phyloP scores from a whole-genome alignment of 1,139 yeast genomes.

The Nematodospora anomalae region DNA sequence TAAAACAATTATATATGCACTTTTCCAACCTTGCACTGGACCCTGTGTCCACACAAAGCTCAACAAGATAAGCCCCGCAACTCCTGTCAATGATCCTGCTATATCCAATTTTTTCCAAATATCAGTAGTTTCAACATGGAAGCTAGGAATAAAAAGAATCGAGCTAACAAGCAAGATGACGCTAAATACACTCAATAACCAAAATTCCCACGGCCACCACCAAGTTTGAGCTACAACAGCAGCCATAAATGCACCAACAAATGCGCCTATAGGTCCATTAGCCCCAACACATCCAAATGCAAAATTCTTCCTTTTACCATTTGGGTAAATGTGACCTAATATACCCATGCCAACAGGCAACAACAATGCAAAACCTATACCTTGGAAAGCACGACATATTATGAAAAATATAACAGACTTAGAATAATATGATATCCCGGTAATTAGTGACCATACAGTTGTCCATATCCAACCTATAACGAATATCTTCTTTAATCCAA shows the following conservation, averaged over 20 bases:
- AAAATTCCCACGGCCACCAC: constrained; percentile 58
- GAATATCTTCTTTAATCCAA: constrained; percentile 47
- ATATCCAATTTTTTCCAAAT: constrained; percentile 34
- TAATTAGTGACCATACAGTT: constrained; percentile 44
- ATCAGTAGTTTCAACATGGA: constrained; percentile 3
- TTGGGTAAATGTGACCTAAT: constrained; percentile 40
- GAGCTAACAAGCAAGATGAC: constrained; percentile 28
- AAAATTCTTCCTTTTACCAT: constrained; percentile 49
- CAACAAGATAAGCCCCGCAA: constrained; percentile 46
- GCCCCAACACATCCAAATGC: constrained; percentile 55
- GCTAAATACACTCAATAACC: constrained; percentile 41
- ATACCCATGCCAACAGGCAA: constrained; percentile 56
- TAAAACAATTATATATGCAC: constrained; percentile 46
- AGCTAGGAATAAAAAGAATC: constrained; percentile 34
- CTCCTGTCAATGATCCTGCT: constrained; percentile 47
- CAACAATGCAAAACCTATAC: constrained; percentile 53
- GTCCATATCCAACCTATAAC: constrained; percentile 47
- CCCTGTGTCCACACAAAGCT: constrained; percentile 59
- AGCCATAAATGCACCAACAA: constrained; percentile 48
- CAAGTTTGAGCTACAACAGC: constrained; percentile 44
- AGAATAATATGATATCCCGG: constrained; percentile 48
- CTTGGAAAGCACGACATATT: constrained; percentile 53
- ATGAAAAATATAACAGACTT: constrained; percentile 48
- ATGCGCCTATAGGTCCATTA: constrained; percentile 57
- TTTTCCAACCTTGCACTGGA: constrained; percentile 51